phyloP scores from a whole-genome alignment of 331 rosid species.

The Cydonia oblonga region DNA sequence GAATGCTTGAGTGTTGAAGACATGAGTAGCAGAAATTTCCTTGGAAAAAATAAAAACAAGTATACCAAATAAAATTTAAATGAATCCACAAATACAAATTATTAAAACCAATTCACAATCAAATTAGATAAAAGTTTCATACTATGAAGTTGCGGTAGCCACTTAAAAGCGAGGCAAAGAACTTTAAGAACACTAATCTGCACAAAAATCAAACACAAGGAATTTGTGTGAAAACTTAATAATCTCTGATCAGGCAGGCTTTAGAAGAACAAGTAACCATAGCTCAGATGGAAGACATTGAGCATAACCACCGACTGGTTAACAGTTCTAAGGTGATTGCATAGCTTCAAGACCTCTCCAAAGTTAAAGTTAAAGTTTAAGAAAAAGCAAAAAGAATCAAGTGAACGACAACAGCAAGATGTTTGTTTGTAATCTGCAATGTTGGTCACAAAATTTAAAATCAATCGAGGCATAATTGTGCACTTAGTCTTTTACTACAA shows the following conservation, averaged over 20 bases:
- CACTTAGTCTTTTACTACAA: not conserved
- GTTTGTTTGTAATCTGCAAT: not conserved
- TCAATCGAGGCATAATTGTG: not conserved
- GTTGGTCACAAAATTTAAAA: not conserved
- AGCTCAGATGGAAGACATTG: not conserved
- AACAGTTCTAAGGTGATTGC: not conserved
- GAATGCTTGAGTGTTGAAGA: constrained; percentile 84
- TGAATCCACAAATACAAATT: constrained; percentile 6
- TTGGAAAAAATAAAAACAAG: constrained; percentile 14
- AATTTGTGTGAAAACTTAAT: not conserved
- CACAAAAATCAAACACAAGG: constrained; percentile 19
- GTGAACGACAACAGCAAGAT: not conserved
- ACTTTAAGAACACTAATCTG: constrained; percentile 91
- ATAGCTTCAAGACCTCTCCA: not conserved
- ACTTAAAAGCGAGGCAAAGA: constrained; percentile 87
- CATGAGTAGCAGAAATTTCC: constrained; percentile 72
- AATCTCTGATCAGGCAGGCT: not conserved
- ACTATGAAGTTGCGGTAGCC: constrained; percentile 96
- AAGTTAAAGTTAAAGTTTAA: not conserved
- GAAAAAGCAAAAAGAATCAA: not conserved
- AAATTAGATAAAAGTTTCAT: constrained; percentile 26
- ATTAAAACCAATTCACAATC: not conserved
- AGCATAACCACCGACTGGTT: not conserved
- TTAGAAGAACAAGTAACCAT: not conserved
- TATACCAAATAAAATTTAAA: constrained; percentile 14